Conservation (phyloP, 164 flowering plant species). For the Houttuynia cordata region DNA sequence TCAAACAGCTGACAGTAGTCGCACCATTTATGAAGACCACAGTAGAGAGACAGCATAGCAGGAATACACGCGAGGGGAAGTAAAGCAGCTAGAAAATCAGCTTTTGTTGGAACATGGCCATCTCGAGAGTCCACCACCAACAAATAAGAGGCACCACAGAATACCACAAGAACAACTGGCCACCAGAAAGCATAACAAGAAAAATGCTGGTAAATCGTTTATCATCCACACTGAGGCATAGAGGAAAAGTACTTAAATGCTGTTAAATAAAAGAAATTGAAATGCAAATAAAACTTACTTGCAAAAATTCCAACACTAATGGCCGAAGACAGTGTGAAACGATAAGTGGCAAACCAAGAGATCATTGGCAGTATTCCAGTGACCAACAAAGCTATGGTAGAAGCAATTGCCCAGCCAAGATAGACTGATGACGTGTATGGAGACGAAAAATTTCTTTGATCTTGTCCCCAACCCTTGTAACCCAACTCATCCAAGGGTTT, state of each 20-base stretch:
- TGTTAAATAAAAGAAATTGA: too few species aligned
- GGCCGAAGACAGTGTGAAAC: constrained; percentile 87
- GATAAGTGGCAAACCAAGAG: constrained; percentile 97
- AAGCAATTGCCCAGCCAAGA: constrained; percentile 97
- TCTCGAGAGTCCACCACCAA: constrained; percentile 66
- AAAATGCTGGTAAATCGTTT: background rate
- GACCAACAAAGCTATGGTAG: constrained; percentile 63
- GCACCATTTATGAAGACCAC: constrained; percentile 87
- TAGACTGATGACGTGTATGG: constrained; percentile 78
- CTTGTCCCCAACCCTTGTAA: constrained; percentile 53
- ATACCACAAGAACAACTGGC: constrained; percentile 80
- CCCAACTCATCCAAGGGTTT: constrained; percentile 73
- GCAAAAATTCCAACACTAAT: constrained; percentile 68
- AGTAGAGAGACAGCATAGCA: constrained; percentile 68
- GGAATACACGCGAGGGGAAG: constrained; percentile 94
- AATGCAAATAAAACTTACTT: constrained; percentile 23
- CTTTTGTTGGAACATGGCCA: constrained; percentile 60
- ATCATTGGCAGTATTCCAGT: constrained; percentile 85
- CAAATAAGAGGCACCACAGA: constrained; percentile 85
- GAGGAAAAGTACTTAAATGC: too few species aligned
- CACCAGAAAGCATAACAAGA: constrained; percentile 10
- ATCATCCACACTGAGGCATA: background rate
- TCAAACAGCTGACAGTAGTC: constrained; percentile 10
- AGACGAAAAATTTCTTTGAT: constrained; percentile 33
- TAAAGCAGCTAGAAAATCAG: constrained; percentile 91